Percentiles rank a stretch among this genome's conserved stretches.
These are phyloP conservation scores for Daedalea quercina DNA, from an alignment of 768 basidiomycete genomes.

Conservation along the genomic window DNA sequence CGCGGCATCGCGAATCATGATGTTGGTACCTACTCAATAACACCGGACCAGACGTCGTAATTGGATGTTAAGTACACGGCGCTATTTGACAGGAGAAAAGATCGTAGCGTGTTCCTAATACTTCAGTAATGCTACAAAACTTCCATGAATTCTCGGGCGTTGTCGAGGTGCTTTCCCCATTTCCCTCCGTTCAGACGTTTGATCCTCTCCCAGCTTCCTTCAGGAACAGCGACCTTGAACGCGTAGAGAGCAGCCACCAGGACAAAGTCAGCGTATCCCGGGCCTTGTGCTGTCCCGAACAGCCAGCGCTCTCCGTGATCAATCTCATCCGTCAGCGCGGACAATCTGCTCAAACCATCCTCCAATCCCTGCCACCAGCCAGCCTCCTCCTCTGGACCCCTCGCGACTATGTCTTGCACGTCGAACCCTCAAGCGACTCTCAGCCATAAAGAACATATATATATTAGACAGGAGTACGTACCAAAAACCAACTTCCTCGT, in stretches of 20 bases:
- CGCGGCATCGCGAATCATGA: too few relatives aligned
- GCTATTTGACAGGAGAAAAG: too few relatives aligned
- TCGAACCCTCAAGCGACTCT: neutral
- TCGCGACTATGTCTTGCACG: neutral
- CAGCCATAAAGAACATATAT: neutral
- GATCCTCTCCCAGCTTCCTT: neutral
- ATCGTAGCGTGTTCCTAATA: too few relatives aligned
- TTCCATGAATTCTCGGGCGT: neutral
- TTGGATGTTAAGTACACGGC: too few relatives aligned
- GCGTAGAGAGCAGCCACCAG: neutral
- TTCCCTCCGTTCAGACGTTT: neutral
- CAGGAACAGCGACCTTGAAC: neutral
- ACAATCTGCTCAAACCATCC: neutral
- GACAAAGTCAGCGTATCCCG: neutral
- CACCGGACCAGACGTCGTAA: too few relatives aligned
- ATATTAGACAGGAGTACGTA: neutral
- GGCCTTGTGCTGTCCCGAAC: neutral
- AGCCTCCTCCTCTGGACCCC: neutral
- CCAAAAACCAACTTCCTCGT: neutral
- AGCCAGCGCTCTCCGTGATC: constrained; percentile 1
- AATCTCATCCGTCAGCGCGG: neutral
- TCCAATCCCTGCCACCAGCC: neutral
- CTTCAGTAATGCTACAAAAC: neutral
- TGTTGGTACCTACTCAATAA: too few relatives aligned
- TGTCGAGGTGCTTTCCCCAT: neutral